Base-by-base conservation (phyloP, 73 alveolate species). In the Tetrahymena elliotti region DNA sequence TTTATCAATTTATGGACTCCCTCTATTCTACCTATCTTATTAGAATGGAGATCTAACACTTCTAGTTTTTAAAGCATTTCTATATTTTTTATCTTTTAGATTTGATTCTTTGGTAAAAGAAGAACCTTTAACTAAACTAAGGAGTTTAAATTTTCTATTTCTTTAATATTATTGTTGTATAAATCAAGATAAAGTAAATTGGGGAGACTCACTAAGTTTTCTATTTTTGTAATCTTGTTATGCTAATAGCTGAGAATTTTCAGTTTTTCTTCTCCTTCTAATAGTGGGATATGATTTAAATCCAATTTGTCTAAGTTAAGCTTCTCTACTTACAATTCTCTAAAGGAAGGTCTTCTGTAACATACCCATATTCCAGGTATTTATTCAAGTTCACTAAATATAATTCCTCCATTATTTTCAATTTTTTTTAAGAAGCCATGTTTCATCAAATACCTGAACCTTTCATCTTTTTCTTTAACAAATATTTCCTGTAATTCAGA, bases 261-360 rank as follows among this genome's bases (percentile, higher is more conserved):
- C 37, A 98, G 97, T 92, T 95, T 98, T 93, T 98, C 99, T 95
- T 98, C 99, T 15, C 99, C 99, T 95, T 98, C 99, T 27, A 98
- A 96, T 52, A 98, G 94, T n/a, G 99, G 99, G 84, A 98, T 96
- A 84, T 98, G 99, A 0, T 99, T 95, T 52, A 98, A 96, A 84
- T 98, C 99, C 94, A 98, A 93, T 93, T 97, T 98, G 95, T 98
- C 98, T n/a, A 98, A 96, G 94, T 97, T 97, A 37, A 98, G 97
- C 94, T 98, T 95, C 54, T 98, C 99, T 93, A 97, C 98, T 93
- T 97, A 95, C 35, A 97, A 97, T 95, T 98, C 97, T 53, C 99
- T 93, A 94, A 97, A 98, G 16, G 98, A 96, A 34, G 99, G 99
- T 88, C 98, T 98, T 84, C 99, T 94, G 93, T 98, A 98, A 84